Evolutionary conservation across 441 rosid genomes (phyloP), one percentile per base, ranked within the genome.

Genomic region (Breynia disticha): DNA sequence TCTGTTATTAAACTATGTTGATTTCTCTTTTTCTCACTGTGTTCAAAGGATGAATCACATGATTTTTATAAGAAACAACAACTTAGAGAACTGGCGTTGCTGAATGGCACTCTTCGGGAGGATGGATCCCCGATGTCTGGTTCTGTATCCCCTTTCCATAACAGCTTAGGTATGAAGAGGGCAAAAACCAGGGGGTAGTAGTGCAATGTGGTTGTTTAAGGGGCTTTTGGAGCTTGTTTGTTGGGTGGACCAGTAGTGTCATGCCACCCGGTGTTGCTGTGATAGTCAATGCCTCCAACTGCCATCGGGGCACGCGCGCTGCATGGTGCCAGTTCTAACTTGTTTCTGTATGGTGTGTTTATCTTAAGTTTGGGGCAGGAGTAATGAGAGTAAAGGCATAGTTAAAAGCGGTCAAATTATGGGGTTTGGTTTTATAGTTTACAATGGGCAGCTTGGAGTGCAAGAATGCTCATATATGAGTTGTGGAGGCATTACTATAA

Each of bases 111-210:
- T 6, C 87, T 89, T 51, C 76, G 96, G 0, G 97, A 90, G 57
- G 99, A 89, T 66, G 96, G 95, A 16, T 90, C 97, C 59, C 94
- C 94, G 15, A 89, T 90, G 93, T 83, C 97, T 41, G 91, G 99
- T 60, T 85, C 96, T 9, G 72, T 83, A 38, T 90, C 99, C 43
- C 99, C 99, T 41, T 90, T 81, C 79, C 71, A 85, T 48, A 79
- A 82, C 83, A 86, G 87, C 81, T 93, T 89, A n/a, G 93, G 97
- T 39, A 77, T 93, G 95, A 93, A 93, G 83, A 77, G 98, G 73
- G 96, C 97, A 53, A 90, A 90, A 76, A 86, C 95, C 35, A 76
- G 89, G 69, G 94, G 87, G 69, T 83, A 63, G 69, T 83, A 63
- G 67, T 62, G 60, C 56, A 49, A 60, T 21, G 57, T 55, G 46